Conservation (phyloP, 2,329 filamentous ascomycete species). For the Colletotrichum sp. region DNA sequence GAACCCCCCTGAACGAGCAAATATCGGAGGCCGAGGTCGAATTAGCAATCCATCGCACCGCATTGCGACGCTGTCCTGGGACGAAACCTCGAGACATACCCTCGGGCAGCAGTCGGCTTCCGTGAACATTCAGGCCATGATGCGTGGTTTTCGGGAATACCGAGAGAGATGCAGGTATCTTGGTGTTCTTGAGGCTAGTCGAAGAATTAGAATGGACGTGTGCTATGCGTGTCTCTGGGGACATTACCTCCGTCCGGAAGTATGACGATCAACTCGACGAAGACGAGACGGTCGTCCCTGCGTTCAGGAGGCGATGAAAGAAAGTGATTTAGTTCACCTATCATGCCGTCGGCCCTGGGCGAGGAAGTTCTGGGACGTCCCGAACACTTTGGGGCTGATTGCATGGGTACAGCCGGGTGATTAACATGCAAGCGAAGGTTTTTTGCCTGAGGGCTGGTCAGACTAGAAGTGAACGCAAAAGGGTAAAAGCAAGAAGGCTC, state of each 20-base stretch:
- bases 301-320: background rate
- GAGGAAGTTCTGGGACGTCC: background rate
- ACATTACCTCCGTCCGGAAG: background rate
- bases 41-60: too few relatives aligned
- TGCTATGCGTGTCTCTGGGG: background rate
- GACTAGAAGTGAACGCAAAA: background rate
- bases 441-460: background rate
- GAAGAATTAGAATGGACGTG: background rate
- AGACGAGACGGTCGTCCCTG: background rate
- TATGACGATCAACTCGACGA: background rate
- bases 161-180: background rate
- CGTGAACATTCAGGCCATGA: background rate
- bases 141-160: background rate
- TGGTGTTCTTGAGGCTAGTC: background rate
- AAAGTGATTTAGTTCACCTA: background rate
- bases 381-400: background rate
- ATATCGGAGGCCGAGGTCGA: too few relatives aligned
- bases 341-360: background rate
- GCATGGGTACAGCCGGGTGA: background rate
- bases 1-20: too few relatives aligned
- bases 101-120: background rate
- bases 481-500: background rate
- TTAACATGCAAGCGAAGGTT: too few relatives aligned
- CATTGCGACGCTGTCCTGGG: too few relatives aligned
- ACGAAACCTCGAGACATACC: background rate